phyloP scores from a whole-genome alignment of 306 rosid genomes.

The Rosa rugosa region DNA sequence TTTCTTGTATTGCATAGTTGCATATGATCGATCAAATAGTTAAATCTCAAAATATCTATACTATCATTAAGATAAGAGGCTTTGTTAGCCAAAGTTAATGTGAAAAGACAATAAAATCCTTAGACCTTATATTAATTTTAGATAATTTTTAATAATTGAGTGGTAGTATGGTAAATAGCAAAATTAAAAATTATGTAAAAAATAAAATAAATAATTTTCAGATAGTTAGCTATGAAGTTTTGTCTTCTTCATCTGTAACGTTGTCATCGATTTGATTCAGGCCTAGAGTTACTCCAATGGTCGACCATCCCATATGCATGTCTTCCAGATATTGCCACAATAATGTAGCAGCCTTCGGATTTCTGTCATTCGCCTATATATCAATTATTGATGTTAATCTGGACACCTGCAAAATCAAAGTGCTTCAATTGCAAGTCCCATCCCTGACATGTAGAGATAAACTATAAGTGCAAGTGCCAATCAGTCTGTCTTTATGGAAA shows the following conservation, averaged over 20 bases:
- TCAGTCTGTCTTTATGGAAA: neutral
- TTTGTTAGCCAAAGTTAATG: too few relatives aligned
- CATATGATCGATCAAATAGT: neutral
- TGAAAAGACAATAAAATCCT: too few relatives aligned
- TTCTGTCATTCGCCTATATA: neutral
- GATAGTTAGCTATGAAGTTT: neutral
- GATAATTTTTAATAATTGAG: too few relatives aligned
- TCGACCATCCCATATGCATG: neutral
- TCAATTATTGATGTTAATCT: neutral
- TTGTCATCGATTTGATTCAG: neutral
- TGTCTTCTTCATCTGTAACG: neutral
- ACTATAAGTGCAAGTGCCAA: conserved; percentile 1
- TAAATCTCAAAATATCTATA: neutral
- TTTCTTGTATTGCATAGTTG: too few relatives aligned
- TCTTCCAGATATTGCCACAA: neutral
- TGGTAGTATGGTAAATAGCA: too few relatives aligned
- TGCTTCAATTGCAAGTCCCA: neutral
- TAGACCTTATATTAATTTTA: too few relatives aligned
- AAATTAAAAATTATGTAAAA: too few relatives aligned
- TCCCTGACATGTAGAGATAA: conserved; percentile 4
- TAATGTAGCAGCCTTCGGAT: neutral
- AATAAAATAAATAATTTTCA: too few relatives aligned
- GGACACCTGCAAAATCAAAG: neutral
- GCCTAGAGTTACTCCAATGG: neutral
- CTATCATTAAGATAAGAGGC: too few relatives aligned